A percentile compares a stretch with the other conserved stretches of the same genome.
Evolutionary conservation across 768 basidiomycete species (phyloP).

Genomic region (Pholiota microspora): DNA sequence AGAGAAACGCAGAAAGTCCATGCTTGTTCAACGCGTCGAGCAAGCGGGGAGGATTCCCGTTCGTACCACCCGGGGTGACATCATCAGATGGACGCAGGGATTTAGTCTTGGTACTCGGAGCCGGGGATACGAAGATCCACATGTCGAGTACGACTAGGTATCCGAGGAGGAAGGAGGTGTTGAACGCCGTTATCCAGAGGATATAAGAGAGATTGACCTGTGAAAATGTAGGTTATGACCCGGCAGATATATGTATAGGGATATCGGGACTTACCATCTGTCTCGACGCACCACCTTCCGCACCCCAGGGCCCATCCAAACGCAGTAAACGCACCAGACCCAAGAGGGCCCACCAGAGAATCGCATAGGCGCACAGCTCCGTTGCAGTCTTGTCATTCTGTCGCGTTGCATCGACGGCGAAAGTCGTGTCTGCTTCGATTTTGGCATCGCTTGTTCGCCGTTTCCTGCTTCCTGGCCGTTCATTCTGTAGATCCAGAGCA

Average conservation of each 20-base stretch:
- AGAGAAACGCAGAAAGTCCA: constrained; percentile 73
- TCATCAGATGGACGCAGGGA: no score
- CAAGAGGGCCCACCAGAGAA: constrained; percentile 75
- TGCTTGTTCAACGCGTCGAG: constrained; percentile 85
- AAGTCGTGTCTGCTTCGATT: neutral
- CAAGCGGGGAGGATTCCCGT: constrained; percentile 43
- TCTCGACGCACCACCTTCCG: constrained; percentile 38
- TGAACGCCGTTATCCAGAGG: constrained; percentile 87
- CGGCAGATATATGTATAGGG: no score
- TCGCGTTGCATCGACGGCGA: constrained; percentile 35
- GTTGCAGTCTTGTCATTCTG: constrained; percentile 73
- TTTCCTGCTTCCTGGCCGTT: constrained; percentile 1
- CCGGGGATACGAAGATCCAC: constrained; percentile 53
- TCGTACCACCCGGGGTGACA: no score
- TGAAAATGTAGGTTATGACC: no score
- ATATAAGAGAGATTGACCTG: constrained; percentile 90
- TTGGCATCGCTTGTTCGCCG: constrained; percentile 6
- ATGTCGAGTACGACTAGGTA: constrained; percentile 76
- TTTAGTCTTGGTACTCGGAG: constrained; percentile 8
- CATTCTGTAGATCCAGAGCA: constrained; percentile 15
- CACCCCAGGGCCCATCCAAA: constrained; percentile 35
- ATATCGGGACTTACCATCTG: constrained; percentile 37
- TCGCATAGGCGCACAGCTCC: constrained; percentile 73
- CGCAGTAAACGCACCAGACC: constrained; percentile 33
- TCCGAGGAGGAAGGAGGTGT: constrained; percentile 77